phyloP scores from a whole-genome alignment of 208 protist genomes.

The Trypanosoma boissoni region DNA sequence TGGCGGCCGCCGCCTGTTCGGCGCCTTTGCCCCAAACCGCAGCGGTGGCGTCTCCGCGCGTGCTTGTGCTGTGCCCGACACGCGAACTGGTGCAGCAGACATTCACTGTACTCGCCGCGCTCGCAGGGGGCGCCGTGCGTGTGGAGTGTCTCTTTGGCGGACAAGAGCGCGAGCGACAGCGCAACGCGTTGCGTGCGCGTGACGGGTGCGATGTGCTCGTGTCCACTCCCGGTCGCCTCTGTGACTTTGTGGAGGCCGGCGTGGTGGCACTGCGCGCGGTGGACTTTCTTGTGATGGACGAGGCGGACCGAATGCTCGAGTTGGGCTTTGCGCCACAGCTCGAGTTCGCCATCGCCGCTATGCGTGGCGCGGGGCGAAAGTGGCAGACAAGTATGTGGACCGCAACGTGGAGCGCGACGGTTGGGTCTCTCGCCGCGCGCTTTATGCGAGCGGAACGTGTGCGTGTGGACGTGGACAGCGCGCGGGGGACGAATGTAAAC shows the following conservation, averaged over 20 bases:
- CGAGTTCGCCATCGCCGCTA: conserved; percentile 79
- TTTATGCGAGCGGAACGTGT: conserved; percentile 73
- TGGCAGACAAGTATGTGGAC: conserved; percentile 94
- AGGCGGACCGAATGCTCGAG: conserved; percentile 96
- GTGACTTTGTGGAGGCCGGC: conserved; percentile 39
- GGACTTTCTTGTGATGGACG: conserved; percentile 93
- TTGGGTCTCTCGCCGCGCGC: conserved; percentile 59
- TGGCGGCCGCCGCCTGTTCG: conserved; percentile 30
- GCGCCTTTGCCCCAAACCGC: neutral
- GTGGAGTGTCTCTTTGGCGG: conserved; percentile 89
- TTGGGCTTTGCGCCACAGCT: conserved; percentile 43
- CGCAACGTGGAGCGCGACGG: conserved; percentile 47
- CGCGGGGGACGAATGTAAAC: conserved; percentile 50
- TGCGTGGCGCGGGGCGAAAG: conserved; percentile 40
- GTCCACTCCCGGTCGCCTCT: conserved; percentile 76
- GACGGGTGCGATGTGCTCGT: conserved; percentile 91
- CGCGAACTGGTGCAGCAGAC: conserved; percentile 96
- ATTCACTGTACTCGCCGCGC: conserved; percentile 82
- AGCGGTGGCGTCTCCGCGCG: conserved; percentile 44
- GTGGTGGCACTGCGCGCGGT: conserved; percentile 64
- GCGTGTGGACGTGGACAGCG: conserved; percentile 63
- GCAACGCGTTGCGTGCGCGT: conserved; percentile 64
- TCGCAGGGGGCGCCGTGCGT: conserved; percentile 62
- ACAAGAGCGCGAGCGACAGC: conserved; percentile 76
- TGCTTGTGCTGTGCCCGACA: conserved; percentile 96